Base-by-base conservation (phyloP, 2,329 filamentous ascomycete species). In the Nothomitra cinnamomea region DNA sequence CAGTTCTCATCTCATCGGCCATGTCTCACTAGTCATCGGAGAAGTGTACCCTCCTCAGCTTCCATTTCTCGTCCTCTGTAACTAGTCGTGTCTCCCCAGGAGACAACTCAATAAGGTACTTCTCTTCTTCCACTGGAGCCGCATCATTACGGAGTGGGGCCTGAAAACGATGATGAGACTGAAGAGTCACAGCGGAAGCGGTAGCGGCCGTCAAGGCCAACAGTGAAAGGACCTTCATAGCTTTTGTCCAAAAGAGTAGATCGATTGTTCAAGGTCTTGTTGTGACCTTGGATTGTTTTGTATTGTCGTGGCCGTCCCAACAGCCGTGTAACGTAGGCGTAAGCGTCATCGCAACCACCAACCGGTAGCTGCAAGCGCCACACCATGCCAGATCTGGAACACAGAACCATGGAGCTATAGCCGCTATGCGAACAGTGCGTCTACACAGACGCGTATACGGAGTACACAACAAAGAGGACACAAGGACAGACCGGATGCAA, bases 1-100 rank as follows among this genome's bases (percentile, higher is more conserved):
- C 6, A 15, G 17, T 6, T 10, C 15, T 7, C 8, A 40, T 13
- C 2, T 38, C 25, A 40, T 52, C 22, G n/a, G 5, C 3, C 13
- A 54, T 25, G 4, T 6, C 47, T 6, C n/a, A 17, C 21, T 19
- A 25, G 12, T 24, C 28, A 12, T 15, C 2, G 48, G 45, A 3
- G 53, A 43, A 12, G 69, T 79, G 55, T 76, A 94, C 88, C 60
- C 87, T 76, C 63, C 85, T 82, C 58, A 96, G 71, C 67, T 83
- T 81, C 88, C 90, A 95, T 70, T 96, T 98, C 71, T 95, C 82
- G 36, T 95, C 86, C 62, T 96, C 90, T 0, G 87, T 94, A 32
- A 95, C 83, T 85, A 86, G 92, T 73, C 77, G 73, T 22, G 82
- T 89, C 65, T 90, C 76, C 54, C 85, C 87, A 2, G 87, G 87